Percentiles rank a stretch among this genome's conserved stretches.
Evolutionary conservation across 129 eudicot genomes (phyloP).

Genomic region (Artemisia tridentata): DNA sequence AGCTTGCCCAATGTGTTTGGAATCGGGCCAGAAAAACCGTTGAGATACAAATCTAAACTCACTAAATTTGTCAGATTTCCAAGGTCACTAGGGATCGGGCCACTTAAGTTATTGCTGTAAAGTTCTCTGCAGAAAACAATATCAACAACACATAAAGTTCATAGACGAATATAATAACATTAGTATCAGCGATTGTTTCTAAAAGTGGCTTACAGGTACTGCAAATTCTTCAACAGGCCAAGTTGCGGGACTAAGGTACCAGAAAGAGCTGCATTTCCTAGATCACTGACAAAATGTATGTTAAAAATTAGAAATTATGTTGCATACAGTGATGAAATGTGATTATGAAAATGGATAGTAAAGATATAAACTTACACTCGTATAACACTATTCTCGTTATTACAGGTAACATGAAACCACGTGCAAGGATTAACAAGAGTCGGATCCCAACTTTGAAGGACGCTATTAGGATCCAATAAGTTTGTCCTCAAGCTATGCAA

Average conservation of each 20-base stretch:
- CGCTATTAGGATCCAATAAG: slow-evolving; percentile 74
- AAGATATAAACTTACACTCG: slow-evolving; percentile 54
- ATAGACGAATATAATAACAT: neutral
- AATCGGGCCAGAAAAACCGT: slow-evolving; percentile 75
- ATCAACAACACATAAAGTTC: slow-evolving; percentile 1
- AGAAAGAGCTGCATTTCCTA: slow-evolving; percentile 87
- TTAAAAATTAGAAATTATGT: neutral
- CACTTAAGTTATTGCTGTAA: slow-evolving; percentile 79
- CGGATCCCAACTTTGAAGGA: slow-evolving; percentile 90
- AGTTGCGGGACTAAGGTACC: slow-evolving; percentile 75
- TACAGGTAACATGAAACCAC: slow-evolving; percentile 91
- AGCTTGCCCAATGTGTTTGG: slow-evolving; percentile 78
- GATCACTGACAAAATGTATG: slow-evolving; percentile 47
- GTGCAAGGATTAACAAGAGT: slow-evolving; percentile 91
- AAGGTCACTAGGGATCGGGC: slow-evolving; percentile 79
- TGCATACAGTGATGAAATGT: neutral
- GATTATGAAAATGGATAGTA: neutral
- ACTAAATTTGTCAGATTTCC: slow-evolving; percentile 86
- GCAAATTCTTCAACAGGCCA: slow-evolving; percentile 74
- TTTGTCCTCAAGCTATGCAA: slow-evolving; percentile 56
- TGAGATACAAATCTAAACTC: slow-evolving; percentile 86
- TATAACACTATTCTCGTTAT: slow-evolving; percentile 77
- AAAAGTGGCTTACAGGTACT: slow-evolving; percentile 65
- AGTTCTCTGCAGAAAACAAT: slow-evolving; percentile 60
- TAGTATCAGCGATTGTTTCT: neutral